Base-by-base conservation (phyloP, 1,284 basidiomycete genomes). In the Leucoagaricus sp. region DNA sequence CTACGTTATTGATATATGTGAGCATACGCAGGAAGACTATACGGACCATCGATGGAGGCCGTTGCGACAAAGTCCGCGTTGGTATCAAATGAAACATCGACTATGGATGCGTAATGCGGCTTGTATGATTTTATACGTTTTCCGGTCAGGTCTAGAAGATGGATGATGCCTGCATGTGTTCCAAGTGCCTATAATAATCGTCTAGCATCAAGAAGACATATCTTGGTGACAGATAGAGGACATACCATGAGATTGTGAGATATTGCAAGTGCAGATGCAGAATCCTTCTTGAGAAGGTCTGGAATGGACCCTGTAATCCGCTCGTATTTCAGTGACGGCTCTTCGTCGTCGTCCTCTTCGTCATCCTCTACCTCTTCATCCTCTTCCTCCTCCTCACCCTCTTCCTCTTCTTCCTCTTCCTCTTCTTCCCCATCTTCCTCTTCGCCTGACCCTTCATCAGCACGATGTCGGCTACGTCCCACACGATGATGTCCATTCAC, bases 41-140 rank as follows among this genome's bases (percentile, higher is more conserved):
- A 66, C 83, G 73, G 71, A 93, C 95, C 97, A 72, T 99, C 96
- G 67, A 98, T 87, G 5, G 94, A 95, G 0, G 96, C 92, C 8
- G 94, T 96, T 1, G 89, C 94, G 4, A 99, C 84, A 69, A 94
- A 98, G 58, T 98, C 94, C 41, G 85, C 88, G 1, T 90, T 90
- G 49, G 82, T 76, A 70, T 98, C 96, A 65, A 99, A 81, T 49
- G 84, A 84, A 34, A 98, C 86, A 67, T 94, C 94, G 48, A 88
- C 85, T 51, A 99, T 81, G 17, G 91, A 92, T 0, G 96, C 96
- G n/a, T 88, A 81, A 67, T 99, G 97, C 2, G 93, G 91, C 61
- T 94, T 88, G 70, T 91, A 97, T 4, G 93, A 94, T 73, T 94
- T 96, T 72, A 96, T 81, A 50, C 92, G 86, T 58, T 87, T 84